Base-by-base conservation (phyloP, 257 asterid genomes). In the Solanum paucissectum region DNA sequence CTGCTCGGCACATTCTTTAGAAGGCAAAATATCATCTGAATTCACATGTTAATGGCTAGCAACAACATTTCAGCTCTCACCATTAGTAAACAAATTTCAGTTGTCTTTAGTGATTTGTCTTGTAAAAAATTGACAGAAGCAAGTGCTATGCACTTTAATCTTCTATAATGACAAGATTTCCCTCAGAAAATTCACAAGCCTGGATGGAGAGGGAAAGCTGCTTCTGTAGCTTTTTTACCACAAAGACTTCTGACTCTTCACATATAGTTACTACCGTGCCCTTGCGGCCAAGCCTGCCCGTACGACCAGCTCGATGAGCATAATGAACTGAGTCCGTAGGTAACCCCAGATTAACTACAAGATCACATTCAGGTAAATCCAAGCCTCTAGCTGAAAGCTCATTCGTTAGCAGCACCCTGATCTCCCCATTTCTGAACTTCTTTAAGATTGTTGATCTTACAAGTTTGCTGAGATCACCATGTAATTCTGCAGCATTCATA, bases 311-410 rank as follows among this genome's bases (percentile, higher is more conserved):
- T 87, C 99, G 92, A 92, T 97, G 99, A 5, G 99, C 98, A 81
- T 96, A 97, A 84, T 97, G 99, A 84, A 87, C 92, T 1, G 98
- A 90, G 89, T 97, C 99, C 20, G 99, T 97, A 16, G 99, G 99
- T 90, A 97, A 87, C 86, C 83, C 99, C 89, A 97, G 91, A 90
- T 97, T 96, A 68, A 97, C 99, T 34, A 97, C 99, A 76, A 97
- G 99, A 89, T 97, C 99, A 87, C 99, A 97, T 88, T 96, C 99
- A 4, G 98, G 96, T 27, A 97, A 88, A 91, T 97, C 99, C 85
- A 97, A 93, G 86, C 99, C 99, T 89, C 99, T 92, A 10, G 99
- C 99, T 23, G 99, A 96, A 25, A 97, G 98, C 91, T 97, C 99
- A 81, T 93, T 97, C 14, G 99, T 97, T 88, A 97, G 29, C 90